Percentiles rank a stretch among this genome's conserved stretches.
These are phyloP conservation scores for Cylindricascospora bacillispora DNA, from an alignment of 1,139 yeast genomes.

Conservation along the genomic window DNA sequence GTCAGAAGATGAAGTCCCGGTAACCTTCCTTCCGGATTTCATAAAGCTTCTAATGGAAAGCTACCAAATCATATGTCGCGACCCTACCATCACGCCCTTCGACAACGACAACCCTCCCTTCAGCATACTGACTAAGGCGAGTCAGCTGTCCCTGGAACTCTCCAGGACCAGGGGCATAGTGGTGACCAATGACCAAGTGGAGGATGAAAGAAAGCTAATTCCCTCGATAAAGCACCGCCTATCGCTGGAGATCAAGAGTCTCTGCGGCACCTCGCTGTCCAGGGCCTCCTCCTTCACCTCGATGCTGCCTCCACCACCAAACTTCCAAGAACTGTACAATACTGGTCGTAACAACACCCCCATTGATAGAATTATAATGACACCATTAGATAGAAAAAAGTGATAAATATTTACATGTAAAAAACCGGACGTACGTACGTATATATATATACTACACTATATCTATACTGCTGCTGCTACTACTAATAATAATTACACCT, in stretches of 20 bases:
- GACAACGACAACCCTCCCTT: constrained; percentile 25
- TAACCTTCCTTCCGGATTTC: constrained; percentile 17
- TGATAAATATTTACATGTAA: constrained; percentile 3
- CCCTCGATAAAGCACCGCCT: constrained; percentile 19
- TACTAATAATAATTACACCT: constrained; percentile 1
- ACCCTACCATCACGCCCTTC: constrained; percentile 26
- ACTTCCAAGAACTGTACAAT: constrained; percentile 5
- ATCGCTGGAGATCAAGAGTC: constrained; percentile 20
- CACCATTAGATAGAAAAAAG: constrained; percentile 3
- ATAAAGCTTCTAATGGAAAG: constrained; percentile 17
- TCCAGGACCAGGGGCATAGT: constrained; percentile 12
- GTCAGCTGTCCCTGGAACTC: constrained; percentile 19
- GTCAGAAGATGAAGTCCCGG: constrained; percentile 2
- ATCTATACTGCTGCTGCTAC: neutral
- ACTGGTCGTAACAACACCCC: too few relatives aligned
- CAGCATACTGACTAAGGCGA: constrained; percentile 23
- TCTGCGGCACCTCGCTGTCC: constrained; percentile 15
- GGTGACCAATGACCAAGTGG: constrained; percentile 19
- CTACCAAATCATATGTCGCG: constrained; percentile 19
- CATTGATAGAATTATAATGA: too few relatives aligned
- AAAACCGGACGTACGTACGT: neutral
- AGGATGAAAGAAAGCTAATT: constrained; percentile 16
- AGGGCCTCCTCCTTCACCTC: constrained; percentile 17
- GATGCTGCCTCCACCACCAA: constrained; percentile 9
- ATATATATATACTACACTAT: neutral